phyloP scores from a whole-genome alignment of 176 grass and related monocot genomes.

The Phyllostachys edulis region DNA sequence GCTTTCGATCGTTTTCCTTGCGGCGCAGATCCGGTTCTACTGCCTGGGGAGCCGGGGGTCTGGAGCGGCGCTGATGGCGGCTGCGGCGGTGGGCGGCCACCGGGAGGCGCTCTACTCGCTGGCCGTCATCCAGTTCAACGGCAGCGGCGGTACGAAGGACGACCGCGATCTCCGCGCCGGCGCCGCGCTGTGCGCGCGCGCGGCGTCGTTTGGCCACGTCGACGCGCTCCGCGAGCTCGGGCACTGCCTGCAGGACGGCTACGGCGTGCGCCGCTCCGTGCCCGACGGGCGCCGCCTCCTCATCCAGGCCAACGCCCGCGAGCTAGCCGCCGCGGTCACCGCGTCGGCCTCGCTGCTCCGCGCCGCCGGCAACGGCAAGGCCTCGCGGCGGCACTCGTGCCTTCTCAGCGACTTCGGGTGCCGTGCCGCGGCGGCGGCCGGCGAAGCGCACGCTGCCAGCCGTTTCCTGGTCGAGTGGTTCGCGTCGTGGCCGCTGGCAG shows the following conservation, averaged over 20 bases:
- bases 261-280: constrained; percentile 57
- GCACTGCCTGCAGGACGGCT: constrained; percentile 81
- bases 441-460: constrained; percentile 58
- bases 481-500: constrained; percentile 3
- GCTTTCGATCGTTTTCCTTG: background rate
- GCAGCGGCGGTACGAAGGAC: constrained; percentile 55
- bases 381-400: constrained; percentile 16
- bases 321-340: constrained; percentile 22
- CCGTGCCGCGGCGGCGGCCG: constrained; percentile 30
- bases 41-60: constrained; percentile 54
- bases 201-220: constrained; percentile 66
- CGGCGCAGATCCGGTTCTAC: constrained; percentile 71
- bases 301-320: constrained; percentile 62
- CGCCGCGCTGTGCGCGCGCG: constrained; percentile 65
- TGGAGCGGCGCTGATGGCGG: constrained; percentile 60
- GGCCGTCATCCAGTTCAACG: constrained; percentile 82
- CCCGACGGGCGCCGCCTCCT: constrained; percentile 58
- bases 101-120: constrained; percentile 71
- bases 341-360: constrained; percentile 21
- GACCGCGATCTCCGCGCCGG: constrained; percentile 62
- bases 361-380: background rate
- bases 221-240: constrained; percentile 79
- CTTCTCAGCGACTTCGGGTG: constrained; percentile 52
- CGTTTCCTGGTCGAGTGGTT: constrained; percentile 81
- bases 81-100: constrained; percentile 66